Evolutionary conservation across 805 yeast species (phyloP), one percentile per base, ranked within the genome.

Genomic region (Candida easanensis): DNA sequence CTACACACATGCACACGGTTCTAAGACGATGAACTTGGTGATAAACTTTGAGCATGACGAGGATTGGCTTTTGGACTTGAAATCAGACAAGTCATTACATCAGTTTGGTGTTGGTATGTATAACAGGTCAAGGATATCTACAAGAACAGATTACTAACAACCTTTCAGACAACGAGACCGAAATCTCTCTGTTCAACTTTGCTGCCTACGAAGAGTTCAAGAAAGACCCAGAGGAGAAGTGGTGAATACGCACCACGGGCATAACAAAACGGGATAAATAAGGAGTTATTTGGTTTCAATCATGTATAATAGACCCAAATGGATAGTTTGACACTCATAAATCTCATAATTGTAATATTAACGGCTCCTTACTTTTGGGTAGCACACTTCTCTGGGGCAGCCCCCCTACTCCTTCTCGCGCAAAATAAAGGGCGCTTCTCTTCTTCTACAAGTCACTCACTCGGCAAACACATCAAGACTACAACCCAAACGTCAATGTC

Each of bases 1-100:
- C 6, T 93, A 93, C 66, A 85, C 96, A 22, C 89, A 88, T 60
- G 98, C 99, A 0, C 98, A 91, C 63, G 93, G 95, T 11, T 77
- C 96, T 23, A 93, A 93, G 66, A 87, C 97, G 2, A 84, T 89
- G 79, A 89, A 93, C 59, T 71, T 93, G 52, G 93, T 89, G 36
- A 85, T 93, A 49, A 93, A 93, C 61, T 76, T 93, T 61, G 96
- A 88, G 21, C 82, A 90, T 56, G 87, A 81, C 56, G 85, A 82
- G 5, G 83, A 80, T 44, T 85, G 95, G 89, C 68, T 86, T 4
- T 61, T 86, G 42, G 54, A 56, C 36, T 30, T 56, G 8, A 68
- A 70, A 32, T 32, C 51, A 63, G 41, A 61, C 55, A 28, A 69
- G 70, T 45, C 61, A 46, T 9, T 60, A 52, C 46, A 76, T 66